Conservation (phyloP, 192 early-diverging fungal genomes). For the Linnemannia exigua region DNA sequence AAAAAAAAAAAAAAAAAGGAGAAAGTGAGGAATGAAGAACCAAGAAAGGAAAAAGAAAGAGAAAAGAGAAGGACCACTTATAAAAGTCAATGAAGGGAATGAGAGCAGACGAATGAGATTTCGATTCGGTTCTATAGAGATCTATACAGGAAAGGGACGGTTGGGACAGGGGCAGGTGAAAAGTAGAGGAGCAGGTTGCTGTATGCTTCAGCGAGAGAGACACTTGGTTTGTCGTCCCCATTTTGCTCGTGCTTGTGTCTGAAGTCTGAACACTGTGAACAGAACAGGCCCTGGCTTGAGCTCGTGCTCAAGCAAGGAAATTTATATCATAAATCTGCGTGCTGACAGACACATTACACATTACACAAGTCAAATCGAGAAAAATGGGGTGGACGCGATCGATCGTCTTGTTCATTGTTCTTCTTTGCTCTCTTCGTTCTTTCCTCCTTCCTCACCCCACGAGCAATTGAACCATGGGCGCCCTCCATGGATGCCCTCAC, state of each 20-base stretch:
- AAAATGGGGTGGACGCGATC: not conserved
- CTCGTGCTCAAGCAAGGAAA: not conserved
- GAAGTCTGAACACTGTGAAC: no score
- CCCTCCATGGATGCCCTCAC: no score
- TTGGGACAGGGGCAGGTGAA: not conserved
- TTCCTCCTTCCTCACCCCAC: not conserved
- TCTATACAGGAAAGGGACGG: not conserved
- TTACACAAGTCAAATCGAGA: not conserved
- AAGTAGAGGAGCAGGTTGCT: not conserved
- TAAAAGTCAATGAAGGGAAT: not conserved
- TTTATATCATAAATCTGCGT: not conserved
- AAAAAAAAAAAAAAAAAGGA: not conserved
- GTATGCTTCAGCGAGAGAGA: no score
- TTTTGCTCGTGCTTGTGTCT: constrained; percentile 1
- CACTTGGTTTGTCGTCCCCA: no score
- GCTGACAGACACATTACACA: not conserved
- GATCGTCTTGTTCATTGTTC: not conserved
- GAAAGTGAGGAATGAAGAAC: not conserved
- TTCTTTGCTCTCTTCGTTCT: not conserved
- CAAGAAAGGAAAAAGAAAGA: constrained; percentile 4
- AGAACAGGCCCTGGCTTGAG: not conserved
- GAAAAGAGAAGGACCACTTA: not conserved
- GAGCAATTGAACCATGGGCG: not conserved
- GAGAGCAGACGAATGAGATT: not conserved
- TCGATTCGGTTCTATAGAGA: not conserved